Evolutionary conservation across 1,139 yeast genomes (phyloP).

Genomic region (Debaryomycetaceae sp.): DNA sequence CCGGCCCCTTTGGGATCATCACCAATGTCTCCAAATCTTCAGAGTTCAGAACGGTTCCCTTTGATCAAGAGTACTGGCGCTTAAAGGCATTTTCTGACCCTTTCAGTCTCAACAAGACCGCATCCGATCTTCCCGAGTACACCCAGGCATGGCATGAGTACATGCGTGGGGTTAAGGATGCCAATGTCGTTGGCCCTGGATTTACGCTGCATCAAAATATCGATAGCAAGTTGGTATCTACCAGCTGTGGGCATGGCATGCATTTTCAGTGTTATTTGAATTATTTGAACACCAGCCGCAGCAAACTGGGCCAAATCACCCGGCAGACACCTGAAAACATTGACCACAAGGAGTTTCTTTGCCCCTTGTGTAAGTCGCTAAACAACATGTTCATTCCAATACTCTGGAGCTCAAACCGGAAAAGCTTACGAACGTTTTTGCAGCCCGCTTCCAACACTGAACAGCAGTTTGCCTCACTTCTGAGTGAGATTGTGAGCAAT

Average conservation of each 20-base stretch:
- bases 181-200: constrained; percentile 65
- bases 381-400: constrained; percentile 82
- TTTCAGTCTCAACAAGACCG: constrained; percentile 43
- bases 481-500: constrained; percentile 15
- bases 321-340: constrained; percentile 76
- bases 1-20: constrained; percentile 74
- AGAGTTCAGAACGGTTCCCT: constrained; percentile 61
- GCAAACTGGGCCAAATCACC: constrained; percentile 68
- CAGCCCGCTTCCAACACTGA: constrained; percentile 10
- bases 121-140: constrained; percentile 40
- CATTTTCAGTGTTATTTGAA: constrained; percentile 75
- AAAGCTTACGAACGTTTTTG: constrained; percentile 23
- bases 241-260: constrained; percentile 94
- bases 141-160: constrained; percentile 33
- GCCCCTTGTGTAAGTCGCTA: constrained; percentile 88
- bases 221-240: constrained; percentile 52
- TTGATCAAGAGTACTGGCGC: constrained; percentile 62
- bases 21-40: constrained; percentile 57
- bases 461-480: constrained; percentile 14
- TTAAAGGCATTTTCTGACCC: constrained; percentile 57
- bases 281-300: constrained; percentile 50
- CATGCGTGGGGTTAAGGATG: constrained; percentile 32
- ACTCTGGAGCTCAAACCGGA: constrained; percentile 41
- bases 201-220: constrained; percentile 43
- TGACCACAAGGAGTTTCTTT: constrained; percentile 68